These are phyloP conservation scores for Colletotrichum simmondsii DNA, from an alignment of 2,329 filamentous ascomycete genomes.

Conservation along the genomic window DNA sequence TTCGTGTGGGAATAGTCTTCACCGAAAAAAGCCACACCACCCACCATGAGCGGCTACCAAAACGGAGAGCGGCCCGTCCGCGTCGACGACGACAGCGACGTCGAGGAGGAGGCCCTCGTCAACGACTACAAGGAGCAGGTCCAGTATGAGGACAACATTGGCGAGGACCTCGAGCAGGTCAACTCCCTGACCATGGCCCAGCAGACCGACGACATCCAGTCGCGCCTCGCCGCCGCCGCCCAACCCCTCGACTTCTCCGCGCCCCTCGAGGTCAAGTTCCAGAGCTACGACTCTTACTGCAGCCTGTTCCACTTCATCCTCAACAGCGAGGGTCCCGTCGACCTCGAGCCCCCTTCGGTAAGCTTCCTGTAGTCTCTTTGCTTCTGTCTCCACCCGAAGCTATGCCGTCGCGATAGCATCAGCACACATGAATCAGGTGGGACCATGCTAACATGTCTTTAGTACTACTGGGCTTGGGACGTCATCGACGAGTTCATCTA, in stretches of 20 bases:
- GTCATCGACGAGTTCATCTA: conserved; percentile 99
- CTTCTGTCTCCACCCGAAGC: too few species aligned
- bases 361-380: conserved; percentile 54
- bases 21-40: not conserved
- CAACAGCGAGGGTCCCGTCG: conserved; percentile 98
- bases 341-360: conserved; percentile 96
- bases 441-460: conserved; percentile 34
- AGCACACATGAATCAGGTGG: not conserved
- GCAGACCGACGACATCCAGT: conserved; percentile 91
- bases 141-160: conserved; percentile 88
- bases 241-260: conserved; percentile 97
- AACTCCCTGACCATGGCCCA: conserved; percentile 76
- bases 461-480: conserved; percentile 99
- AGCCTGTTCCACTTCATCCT: conserved; percentile 99
- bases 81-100: conserved; percentile 86
- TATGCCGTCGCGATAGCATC: not conserved
- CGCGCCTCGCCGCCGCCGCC: conserved; percentile 88
- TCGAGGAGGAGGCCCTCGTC: conserved; percentile 94
- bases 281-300: conserved; percentile 99
- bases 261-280: conserved; percentile 95
- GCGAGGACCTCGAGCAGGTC: conserved; percentile 79
- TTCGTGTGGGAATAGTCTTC: not conserved
- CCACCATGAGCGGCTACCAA: conserved; percentile 69
- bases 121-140: conserved; percentile 97
- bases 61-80: conserved; percentile 70